Evolutionary conservation across 768 basidiomycete species (phyloP), one percentile per base, ranked within the genome.

Genomic region (Fistulinella prunicolor): DNA sequence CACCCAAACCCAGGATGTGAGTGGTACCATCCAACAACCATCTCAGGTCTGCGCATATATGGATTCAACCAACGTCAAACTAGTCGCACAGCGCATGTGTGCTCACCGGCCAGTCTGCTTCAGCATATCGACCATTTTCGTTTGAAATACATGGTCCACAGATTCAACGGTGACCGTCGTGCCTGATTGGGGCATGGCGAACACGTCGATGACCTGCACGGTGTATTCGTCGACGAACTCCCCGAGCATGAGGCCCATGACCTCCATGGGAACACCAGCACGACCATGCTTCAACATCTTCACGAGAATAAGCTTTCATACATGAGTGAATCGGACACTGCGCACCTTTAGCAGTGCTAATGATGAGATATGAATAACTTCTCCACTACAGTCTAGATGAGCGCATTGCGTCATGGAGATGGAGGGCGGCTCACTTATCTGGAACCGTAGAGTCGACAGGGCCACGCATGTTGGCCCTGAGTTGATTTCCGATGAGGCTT

Each of bases 11-110:
- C 96, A 46, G 96, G 96, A 75, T 99, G 96, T 32, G 96, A 98
- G 70, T 99, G 96, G 64, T 99, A 99, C 96, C 96, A 99, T 4
- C 96, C 96, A 1, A 99, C 96, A 6, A 98, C 96, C 84, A 87
- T 90, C 74, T 98, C 96, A 26, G 95, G 90, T 59, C 94, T 85
- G 49, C 41, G n/a, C 28, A n/a, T n/a, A n/a, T n/a, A n/a, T n/a
- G 22, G 47, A 28, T 38, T 57, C 40, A 39, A 43, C 47, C 42
- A 40, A 44, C 38, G 28, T 23, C 36, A 39, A 36, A 43, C 24
- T 41, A 36, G 10, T 38, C 46, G 26, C 57, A 22, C 49, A 40
- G 38, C 26, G 26, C 26, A 53, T 36, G n/a, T n/a, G n/a, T 24
- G 68, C 85, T 63, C 58, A 92, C 93, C 95, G 74, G 53, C 96